Evolutionary conservation across 345 rosid species (phyloP), one percentile per base, ranked within the genome.

Genomic region (Euphorbia peplus): DNA sequence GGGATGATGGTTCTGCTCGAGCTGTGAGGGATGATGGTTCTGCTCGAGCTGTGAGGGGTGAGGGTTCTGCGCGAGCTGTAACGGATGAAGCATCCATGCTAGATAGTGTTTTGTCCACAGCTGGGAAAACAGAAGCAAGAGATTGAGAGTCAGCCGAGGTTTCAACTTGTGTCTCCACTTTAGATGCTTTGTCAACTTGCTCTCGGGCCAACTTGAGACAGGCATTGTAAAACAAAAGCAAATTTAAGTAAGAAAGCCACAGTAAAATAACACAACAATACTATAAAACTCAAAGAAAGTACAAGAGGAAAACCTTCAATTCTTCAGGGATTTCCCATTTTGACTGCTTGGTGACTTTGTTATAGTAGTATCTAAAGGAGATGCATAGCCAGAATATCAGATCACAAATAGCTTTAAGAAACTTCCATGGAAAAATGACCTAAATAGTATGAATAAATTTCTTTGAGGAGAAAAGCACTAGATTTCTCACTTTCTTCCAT

Each of bases 311-410:
- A 73, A 95, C 99, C 99, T 91, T 90, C 80, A 95, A 58, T 70
- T 95, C 97, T 65, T 81, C 89, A 60, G 99, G 99, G 73, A 91
- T 83, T 73, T 78, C 81, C 99, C 99, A 95, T 60, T 87, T 90
- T 71, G 99, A 95, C 73, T 79, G 90, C 80, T 85, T 91, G 44
- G 97, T 88, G 75, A 77, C 86, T 83, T 87, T 90, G 79, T 95
- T 91, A 82, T 84, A 85, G 77, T 81, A 91, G 78, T 87, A 95
- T 82, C 99, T 95, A 80, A 72, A 74, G 55, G 70, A 74, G 42
- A 60, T 71, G 59, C 64, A 73, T 46, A 69, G 44, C 77, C 46
- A 61, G 52, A 56, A 68, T 21, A 57, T 12, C 12, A 15, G 19
- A 75, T 71, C 60, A 51, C 59, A 24, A 73, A 70, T 24, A 56